These are phyloP conservation scores for Saturnispora diversa DNA, from an alignment of 805 yeast genomes.

Conservation along the genomic window DNA sequence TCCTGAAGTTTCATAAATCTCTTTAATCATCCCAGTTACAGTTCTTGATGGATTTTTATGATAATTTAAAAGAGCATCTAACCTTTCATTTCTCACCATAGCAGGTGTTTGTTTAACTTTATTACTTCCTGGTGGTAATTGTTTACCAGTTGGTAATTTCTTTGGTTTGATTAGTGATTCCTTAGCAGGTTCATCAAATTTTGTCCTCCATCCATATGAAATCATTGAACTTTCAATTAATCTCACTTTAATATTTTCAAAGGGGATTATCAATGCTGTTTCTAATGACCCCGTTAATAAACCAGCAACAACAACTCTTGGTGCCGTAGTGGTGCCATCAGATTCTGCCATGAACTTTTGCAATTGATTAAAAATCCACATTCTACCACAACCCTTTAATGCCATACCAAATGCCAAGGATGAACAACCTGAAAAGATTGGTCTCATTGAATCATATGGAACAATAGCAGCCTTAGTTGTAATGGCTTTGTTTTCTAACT, in stretches of 20 bases:
- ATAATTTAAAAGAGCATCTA: constrained; percentile 27
- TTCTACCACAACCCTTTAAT: constrained; percentile 63
- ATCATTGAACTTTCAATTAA: constrained; percentile 63
- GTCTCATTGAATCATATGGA: constrained; percentile 28
- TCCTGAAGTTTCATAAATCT: constrained; percentile 69
- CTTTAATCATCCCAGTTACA: constrained; percentile 45
- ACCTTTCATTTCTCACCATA: constrained; percentile 7
- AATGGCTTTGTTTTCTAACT: constrained; percentile 39
- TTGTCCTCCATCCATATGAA: constrained; percentile 21
- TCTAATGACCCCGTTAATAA: constrained; percentile 76
- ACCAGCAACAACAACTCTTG: constrained; percentile 78
- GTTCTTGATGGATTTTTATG: constrained; percentile 49
- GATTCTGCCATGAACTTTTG: constrained; percentile 58
- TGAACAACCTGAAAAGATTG: constrained; percentile 53
- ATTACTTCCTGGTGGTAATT: constrained; percentile 11
- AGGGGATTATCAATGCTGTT: constrained; percentile 78
- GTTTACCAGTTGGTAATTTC: constrained; percentile 8
- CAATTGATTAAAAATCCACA: constrained; percentile 66
- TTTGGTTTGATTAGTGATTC: neutral
- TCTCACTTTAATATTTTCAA: constrained; percentile 75
- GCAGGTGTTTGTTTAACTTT: neutral
- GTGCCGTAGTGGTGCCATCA: constrained; percentile 60
- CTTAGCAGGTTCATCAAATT: constrained; percentile 14
- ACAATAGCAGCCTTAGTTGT: constrained; percentile 25
- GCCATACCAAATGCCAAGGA: constrained; percentile 71